Conservation (phyloP, 2,329 filamentous ascomycete genomes). For the Botrytis medusae region DNA sequence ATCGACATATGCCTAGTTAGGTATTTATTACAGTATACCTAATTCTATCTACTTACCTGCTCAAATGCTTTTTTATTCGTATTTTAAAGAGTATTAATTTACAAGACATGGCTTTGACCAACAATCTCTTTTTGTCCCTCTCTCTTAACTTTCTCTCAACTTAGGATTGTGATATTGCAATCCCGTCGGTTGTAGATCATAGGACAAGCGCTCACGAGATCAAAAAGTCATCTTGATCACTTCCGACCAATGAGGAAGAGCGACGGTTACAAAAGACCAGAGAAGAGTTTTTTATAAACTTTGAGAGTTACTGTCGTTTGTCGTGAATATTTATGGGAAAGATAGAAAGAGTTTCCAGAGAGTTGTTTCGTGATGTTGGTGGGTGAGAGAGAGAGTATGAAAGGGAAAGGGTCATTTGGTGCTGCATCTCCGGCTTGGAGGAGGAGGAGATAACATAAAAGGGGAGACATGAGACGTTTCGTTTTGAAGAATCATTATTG, state of each 20-base stretch:
- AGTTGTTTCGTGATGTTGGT: background rate
- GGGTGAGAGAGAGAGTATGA: background rate
- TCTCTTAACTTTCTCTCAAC: background rate
- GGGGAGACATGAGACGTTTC: background rate
- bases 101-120: background rate
- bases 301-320: background rate
- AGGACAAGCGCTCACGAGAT: constrained; percentile 4
- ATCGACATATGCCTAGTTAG: background rate
- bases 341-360: background rate
- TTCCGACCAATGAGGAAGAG: background rate
- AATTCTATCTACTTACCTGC: background rate
- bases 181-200: background rate
- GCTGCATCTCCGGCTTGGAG: background rate
- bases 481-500: background rate
- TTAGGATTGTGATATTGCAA: background rate
- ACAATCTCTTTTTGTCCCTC: background rate
- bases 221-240: background rate
- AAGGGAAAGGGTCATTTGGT: background rate
- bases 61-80: background rate
- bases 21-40: background rate
- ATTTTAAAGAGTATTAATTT: background rate
- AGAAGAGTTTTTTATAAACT: background rate
- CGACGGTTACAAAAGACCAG: background rate
- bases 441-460: background rate
- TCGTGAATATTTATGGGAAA: background rate